Evolutionary conservation across 768 basidiomycete species (phyloP).

Genomic region (Tricholoma sp.): DNA sequence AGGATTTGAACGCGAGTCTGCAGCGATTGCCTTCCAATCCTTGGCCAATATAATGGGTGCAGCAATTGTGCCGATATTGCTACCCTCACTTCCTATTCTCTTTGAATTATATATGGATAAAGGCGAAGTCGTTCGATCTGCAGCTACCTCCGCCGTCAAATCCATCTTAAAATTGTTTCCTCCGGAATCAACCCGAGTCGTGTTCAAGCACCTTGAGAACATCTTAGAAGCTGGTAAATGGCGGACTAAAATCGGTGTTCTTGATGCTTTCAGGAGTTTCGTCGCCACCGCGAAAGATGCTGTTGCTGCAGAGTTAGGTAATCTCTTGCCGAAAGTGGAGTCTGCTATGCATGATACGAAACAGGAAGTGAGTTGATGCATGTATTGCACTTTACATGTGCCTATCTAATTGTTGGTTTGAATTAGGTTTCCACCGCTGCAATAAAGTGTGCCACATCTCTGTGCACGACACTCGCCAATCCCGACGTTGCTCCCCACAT

Average conservation of each 20-base stretch:
- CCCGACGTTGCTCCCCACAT: slow-evolving; percentile 90
- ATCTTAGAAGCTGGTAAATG: slow-evolving; percentile 87
- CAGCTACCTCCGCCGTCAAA: slow-evolving; percentile 78
- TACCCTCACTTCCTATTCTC: slow-evolving; percentile 71
- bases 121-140: slow-evolving; percentile 83
- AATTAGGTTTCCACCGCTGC: slow-evolving; percentile 82
- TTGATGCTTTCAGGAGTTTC: slow-evolving; percentile 80
- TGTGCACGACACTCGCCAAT: slow-evolving; percentile 90
- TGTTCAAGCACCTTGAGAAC: slow-evolving; percentile 64
- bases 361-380: slow-evolving; percentile 58
- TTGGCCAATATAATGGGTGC: slow-evolving; percentile 67
- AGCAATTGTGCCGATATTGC: slow-evolving; percentile 64
- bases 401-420: slow-evolving; percentile 2
- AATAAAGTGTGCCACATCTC: slow-evolving; percentile 80
- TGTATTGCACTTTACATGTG: not conserved
- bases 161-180: slow-evolving; percentile 80
- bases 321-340: slow-evolving; percentile 82
- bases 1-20: slow-evolving; percentile 84
- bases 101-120: slow-evolving; percentile 91
- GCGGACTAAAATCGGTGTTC: slow-evolving; percentile 89
- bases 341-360: slow-evolving; percentile 96
- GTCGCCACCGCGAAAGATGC: slow-evolving; percentile 63
- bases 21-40: slow-evolving; percentile 76
- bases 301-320: slow-evolving; percentile 80
- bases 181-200: slow-evolving; percentile 68